Evolutionary conservation across 495 filamentous ascomycete genomes (phyloP).

Genomic region (Talaromyces thailandensis): DNA sequence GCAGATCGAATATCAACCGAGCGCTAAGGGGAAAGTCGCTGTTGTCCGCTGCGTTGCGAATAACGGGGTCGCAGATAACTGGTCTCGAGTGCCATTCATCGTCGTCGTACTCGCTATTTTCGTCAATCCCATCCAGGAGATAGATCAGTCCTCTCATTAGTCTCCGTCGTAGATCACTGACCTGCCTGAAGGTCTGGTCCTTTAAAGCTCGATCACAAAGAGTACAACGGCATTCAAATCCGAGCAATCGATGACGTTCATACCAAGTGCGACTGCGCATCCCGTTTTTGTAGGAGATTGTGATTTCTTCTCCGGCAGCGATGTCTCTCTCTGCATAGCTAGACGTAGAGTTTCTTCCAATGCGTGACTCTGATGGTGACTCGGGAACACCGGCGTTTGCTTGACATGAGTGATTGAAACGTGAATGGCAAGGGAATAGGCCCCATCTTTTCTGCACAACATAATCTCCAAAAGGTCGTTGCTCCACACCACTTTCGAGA

Average conservation of each 20-base stretch:
- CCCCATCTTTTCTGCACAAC: background rate
- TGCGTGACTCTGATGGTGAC: background rate
- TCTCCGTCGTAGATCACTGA: constrained; percentile 2
- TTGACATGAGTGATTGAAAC: constrained; percentile 15
- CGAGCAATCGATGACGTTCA: background rate
- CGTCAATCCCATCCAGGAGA: background rate
- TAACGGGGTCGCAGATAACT: background rate
- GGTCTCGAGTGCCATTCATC: background rate
- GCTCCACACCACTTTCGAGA: background rate
- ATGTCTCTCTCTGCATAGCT: constrained; percentile 11
- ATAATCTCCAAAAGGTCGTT: background rate
- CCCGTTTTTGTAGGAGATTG: constrained; percentile 4
- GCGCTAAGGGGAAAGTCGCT: background rate
- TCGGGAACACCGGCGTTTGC: constrained; percentile 8
- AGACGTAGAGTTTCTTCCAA: background rate
- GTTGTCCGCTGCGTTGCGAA: background rate
- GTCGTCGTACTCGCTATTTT: background rate
- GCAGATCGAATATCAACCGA: background rate
- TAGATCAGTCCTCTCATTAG: background rate
- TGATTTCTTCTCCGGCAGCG: constrained; percentile 11
- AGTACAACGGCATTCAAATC: constrained; percentile 1
- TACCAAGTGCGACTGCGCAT: background rate
- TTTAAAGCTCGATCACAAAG: background rate
- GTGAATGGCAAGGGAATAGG: constrained; percentile 9
- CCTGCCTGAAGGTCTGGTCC: background rate